Evolutionary conservation across 495 filamentous ascomycete species (phyloP).

Genomic region (Neurospora discreta): DNA sequence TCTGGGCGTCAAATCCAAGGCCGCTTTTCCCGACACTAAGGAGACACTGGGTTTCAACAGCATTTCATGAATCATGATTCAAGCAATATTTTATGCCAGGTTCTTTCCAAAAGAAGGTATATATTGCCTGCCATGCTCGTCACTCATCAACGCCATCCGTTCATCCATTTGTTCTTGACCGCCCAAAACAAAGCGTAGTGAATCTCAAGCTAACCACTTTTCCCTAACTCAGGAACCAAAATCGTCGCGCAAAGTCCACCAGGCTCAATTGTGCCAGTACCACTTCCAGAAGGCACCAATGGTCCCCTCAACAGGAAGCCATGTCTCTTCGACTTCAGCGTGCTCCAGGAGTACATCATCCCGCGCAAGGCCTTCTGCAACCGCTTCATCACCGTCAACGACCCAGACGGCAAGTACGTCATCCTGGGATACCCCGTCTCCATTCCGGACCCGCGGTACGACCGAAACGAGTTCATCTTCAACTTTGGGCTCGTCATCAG

Average conservation of each 20-base stretch:
- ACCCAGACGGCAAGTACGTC: constrained; percentile 58
- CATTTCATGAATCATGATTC: constrained; percentile 51
- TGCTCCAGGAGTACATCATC: constrained; percentile 81
- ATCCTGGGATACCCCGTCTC: constrained; percentile 85
- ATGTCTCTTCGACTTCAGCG: constrained; percentile 71
- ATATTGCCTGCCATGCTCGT: background rate
- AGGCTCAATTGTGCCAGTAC: constrained; percentile 56
- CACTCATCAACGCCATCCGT: background rate
- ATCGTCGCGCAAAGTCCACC: constrained; percentile 65
- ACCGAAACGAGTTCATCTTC: constrained; percentile 95
- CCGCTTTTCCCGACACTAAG: background rate
- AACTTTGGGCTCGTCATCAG: constrained; percentile 83
- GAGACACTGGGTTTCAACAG: background rate
- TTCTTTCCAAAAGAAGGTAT: constrained; percentile 86
- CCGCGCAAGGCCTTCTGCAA: constrained; percentile 86
- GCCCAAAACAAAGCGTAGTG: background rate
- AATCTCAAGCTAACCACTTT: background rate
- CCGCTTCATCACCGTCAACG: constrained; percentile 68
- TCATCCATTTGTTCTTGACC: background rate
- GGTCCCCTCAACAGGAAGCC: constrained; percentile 41
- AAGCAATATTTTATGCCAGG: constrained; percentile 88
- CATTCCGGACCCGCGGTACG: constrained; percentile 62
- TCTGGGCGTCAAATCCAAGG: background rate
- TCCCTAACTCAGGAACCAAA: constrained; percentile 51
- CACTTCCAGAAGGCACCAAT: constrained; percentile 20